A percentile compares a stretch with the other conserved stretches of the same genome.
phyloP scores from a whole-genome alignment of 345 rosid species.

The rapeseed (Brassica napus) region Da-Ae NC_063435.1:8911501-8912000 shows the following conservation, averaged over 20 bases:
- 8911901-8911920: constrained; percentile 33
- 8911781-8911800: constrained; percentile 63
- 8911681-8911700: constrained; percentile 84
- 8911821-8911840: constrained; percentile 33
- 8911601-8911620: constrained; percentile 63
- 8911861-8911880: not conserved
- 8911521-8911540: constrained; percentile 63
- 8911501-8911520: constrained; percentile 61
- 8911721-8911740: constrained; percentile 70
- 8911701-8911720: constrained; percentile 59
- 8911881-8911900: constrained; percentile 10
- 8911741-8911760: constrained; percentile 60
- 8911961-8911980: constrained; percentile 36
- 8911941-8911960: constrained; percentile 32
- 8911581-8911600: constrained; percentile 51
- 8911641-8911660: constrained; percentile 72
- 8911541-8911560: constrained; percentile 62
- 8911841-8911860: constrained; percentile 11
- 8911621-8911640: constrained; percentile 95
- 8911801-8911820: constrained; percentile 55
- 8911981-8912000: constrained; percentile 12
- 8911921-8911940: constrained; percentile 14
- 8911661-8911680: constrained; percentile 76
- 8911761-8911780: constrained; percentile 89
- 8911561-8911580: constrained; percentile 96